Evolutionary conservation across 306 rosid genomes (phyloP).

Genomic region (Rubus parviflorus): DNA sequence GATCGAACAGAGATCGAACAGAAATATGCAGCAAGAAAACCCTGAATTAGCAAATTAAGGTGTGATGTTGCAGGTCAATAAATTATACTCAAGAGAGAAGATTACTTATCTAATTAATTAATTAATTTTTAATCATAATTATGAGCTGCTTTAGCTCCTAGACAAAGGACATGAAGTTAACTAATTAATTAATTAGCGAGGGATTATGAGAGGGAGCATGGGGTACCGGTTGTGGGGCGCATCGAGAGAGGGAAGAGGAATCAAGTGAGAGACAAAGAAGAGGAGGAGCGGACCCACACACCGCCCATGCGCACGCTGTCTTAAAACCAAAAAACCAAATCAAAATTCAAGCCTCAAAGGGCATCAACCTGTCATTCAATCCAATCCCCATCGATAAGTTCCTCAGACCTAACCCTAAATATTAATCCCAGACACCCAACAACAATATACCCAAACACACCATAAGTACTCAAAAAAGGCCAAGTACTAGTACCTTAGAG

Average conservation of each 20-base stretch:
- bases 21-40: not conserved
- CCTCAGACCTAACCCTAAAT: slow-evolving; percentile 87
- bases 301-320: slow-evolving; percentile 90
- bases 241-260: slow-evolving; percentile 17
- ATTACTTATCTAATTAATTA: not conserved
- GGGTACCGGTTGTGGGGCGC: slow-evolving; percentile 42
- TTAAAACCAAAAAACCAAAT: slow-evolving; percentile 46
- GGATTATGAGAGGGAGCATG: slow-evolving; percentile 21
- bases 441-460: slow-evolving; percentile 3
- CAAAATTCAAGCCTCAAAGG: slow-evolving; percentile 27
- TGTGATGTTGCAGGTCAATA: not conserved
- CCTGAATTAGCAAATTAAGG: not conserved
- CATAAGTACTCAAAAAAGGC: not conserved
- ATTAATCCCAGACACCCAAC: not conserved
- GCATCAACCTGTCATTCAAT: slow-evolving; percentile 7
- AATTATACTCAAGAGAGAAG: not conserved
- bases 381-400: slow-evolving; percentile 46
- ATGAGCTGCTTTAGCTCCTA: not conserved
- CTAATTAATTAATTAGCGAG: not conserved
- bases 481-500: not conserved
- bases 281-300: slow-evolving; percentile 45
- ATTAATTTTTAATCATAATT: not conserved
- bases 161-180: not conserved
- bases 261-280: slow-evolving; percentile 13
- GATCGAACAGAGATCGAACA: not conserved